Evolutionary conservation across 768 basidiomycete species (phyloP).

Genomic region (Suillus fuscotomentosus): DNA sequence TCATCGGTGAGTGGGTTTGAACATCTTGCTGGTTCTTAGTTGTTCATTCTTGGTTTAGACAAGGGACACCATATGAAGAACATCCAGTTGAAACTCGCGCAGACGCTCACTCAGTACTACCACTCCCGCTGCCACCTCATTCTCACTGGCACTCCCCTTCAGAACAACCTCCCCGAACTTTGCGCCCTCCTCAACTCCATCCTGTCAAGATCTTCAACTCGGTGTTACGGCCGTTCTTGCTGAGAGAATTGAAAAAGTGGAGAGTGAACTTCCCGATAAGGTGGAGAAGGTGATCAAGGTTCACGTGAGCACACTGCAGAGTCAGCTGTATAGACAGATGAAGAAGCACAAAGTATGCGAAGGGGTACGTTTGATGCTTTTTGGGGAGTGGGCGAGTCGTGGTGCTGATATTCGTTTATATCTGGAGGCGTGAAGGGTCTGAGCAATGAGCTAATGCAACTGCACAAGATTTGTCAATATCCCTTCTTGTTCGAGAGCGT

Average conservation of each 20-base stretch:
- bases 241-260: slow-evolving; percentile 94
- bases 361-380: no score
- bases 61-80: slow-evolving; percentile 99
- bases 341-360: no score
- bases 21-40: background rate
- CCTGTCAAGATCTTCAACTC: slow-evolving; percentile 95
- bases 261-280: slow-evolving; percentile 94
- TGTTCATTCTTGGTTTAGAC: slow-evolving; percentile 42
- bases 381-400: no score
- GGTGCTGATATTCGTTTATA: no score
- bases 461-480: no score
- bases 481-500: no score
- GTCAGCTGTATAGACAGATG: no score
- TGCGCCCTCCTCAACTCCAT: slow-evolving; percentile 97
- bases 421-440: no score
- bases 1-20: slow-evolving; percentile 62
- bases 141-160: slow-evolving; percentile 91
- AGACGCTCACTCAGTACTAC: slow-evolving; percentile 90
- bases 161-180: slow-evolving; percentile 95
- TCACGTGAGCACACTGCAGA: no score
- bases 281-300: slow-evolving; percentile 98
- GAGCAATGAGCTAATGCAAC: no score
- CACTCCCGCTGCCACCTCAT: slow-evolving; percentile 92
- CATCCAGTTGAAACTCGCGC: slow-evolving; percentile 82
- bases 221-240: slow-evolving; percentile 91